phyloP scores from a whole-genome alignment of 768 basidiomycete genomes.

The Xerocomellus chrysenteron region DNA sequence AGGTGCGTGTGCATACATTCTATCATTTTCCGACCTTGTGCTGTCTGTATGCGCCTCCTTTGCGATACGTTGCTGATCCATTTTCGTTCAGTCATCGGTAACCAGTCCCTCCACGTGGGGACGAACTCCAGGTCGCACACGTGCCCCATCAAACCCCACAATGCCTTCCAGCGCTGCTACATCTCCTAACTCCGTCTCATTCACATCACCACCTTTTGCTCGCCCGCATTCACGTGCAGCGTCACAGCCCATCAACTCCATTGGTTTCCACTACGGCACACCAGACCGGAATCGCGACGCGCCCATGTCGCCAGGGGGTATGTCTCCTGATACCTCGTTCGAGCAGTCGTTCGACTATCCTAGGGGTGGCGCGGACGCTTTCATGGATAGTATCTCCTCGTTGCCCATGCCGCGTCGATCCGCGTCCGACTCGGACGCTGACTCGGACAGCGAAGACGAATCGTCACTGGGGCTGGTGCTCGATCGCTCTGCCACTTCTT shows the following conservation, averaged over 20 bases:
- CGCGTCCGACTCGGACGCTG: slow-evolving; percentile 44
- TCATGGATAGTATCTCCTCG: slow-evolving; percentile 49
- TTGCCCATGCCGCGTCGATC: slow-evolving; percentile 55
- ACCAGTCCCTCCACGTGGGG: slow-evolving; percentile 46
- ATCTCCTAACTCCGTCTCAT: slow-evolving; percentile 43
- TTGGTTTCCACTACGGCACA: slow-evolving; percentile 44
- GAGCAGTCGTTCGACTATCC: slow-evolving; percentile 40
- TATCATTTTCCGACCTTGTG: background rate
- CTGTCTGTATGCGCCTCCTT: background rate
- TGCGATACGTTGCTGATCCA: slow-evolving; percentile 9
- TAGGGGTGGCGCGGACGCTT: slow-evolving; percentile 36
- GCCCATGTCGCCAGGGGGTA: slow-evolving; percentile 26
- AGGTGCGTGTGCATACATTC: slow-evolving; percentile 45
- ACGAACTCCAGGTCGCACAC: slow-evolving; percentile 47
- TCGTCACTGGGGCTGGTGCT: slow-evolving; percentile 55
- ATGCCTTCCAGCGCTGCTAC: slow-evolving; percentile 31
- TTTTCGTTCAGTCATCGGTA: slow-evolving; percentile 29
- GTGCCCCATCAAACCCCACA: slow-evolving; percentile 73
- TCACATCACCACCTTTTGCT: slow-evolving; percentile 46
- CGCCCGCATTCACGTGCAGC: slow-evolving; percentile 68
- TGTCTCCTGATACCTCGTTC: slow-evolving; percentile 37
- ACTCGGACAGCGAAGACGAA: slow-evolving; percentile 49
- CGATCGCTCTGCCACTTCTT: slow-evolving; percentile 57
- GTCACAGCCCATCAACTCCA: slow-evolving; percentile 44
- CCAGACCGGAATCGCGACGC: slow-evolving; percentile 36